Evolutionary conservation across 306 rosid genomes (phyloP).

Genomic region (Trifolium subterraneum): DNA sequence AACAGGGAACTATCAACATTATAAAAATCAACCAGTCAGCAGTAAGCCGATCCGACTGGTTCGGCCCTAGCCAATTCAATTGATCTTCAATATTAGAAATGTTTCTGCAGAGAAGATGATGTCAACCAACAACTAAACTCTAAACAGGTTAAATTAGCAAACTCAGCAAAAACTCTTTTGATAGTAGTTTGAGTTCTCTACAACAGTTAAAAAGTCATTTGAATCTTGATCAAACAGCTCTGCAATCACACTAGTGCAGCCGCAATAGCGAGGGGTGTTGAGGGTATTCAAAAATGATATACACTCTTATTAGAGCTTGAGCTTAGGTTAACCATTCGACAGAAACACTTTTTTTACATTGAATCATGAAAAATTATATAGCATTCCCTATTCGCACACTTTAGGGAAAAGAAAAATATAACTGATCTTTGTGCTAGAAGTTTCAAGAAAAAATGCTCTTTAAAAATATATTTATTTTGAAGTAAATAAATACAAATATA

Average conservation of each 20-base stretch:
- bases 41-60: neutral
- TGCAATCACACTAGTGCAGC: neutral
- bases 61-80: too few species aligned
- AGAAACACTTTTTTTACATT: neutral
- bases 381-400: neutral
- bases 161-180: neutral
- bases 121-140: neutral
- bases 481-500: conserved; percentile 2
- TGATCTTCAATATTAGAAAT: neutral
- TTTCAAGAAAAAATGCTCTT: neutral
- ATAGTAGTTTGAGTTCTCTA: neutral
- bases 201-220: neutral
- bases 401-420: neutral
- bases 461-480: neutral
- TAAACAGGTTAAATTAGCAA: neutral
- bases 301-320: neutral
- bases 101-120: neutral
- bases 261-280: neutral
- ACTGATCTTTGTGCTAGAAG: conserved; percentile 12
- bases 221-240: neutral
- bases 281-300: neutral
- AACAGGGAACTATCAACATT: neutral
- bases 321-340: neutral
- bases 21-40: neutral
- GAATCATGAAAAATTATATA: neutral